Percentiles rank a stretch among this genome's conserved stretches.
Evolutionary conservation across 345 rosid genomes (phyloP).

Genomic region (Rhodamnia rubescens): DNA sequence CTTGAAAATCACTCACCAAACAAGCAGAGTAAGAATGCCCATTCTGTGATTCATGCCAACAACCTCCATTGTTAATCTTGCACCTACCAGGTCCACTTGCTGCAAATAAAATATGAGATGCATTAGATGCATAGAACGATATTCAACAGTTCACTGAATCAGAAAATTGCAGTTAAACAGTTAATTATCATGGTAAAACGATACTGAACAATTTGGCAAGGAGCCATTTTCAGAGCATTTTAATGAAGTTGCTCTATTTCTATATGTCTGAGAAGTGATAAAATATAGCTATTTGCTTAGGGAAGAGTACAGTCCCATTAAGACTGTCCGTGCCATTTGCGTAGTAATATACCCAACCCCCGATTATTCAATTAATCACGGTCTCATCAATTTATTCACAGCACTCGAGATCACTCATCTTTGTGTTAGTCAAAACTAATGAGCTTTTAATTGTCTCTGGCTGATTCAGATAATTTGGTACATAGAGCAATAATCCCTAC

Average conservation of each 20-base stretch:
- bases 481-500: neutral
- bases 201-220: neutral
- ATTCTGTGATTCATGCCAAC: slow-evolving; percentile 48
- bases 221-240: neutral
- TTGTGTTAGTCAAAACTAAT: neutral
- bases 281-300: neutral
- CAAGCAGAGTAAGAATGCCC: slow-evolving; percentile 62
- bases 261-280: neutral
- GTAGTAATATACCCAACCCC: neutral
- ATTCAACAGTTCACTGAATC: neutral
- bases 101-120: slow-evolving; percentile 9
- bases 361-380: neutral
- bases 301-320: neutral
- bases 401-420: neutral
- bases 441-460: neutral
- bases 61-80: slow-evolving; percentile 69
- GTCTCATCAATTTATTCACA: neutral
- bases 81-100: slow-evolving; percentile 71
- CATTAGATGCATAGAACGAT: neutral
- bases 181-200: neutral
- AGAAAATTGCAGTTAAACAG: neutral
- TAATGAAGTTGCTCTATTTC: neutral
- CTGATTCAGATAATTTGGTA: neutral
- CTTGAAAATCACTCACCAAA: slow-evolving; percentile 39
- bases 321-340: neutral